Evolutionary conservation across 306 rosid species (phyloP).

Genomic region (Geum urbanum): DNA sequence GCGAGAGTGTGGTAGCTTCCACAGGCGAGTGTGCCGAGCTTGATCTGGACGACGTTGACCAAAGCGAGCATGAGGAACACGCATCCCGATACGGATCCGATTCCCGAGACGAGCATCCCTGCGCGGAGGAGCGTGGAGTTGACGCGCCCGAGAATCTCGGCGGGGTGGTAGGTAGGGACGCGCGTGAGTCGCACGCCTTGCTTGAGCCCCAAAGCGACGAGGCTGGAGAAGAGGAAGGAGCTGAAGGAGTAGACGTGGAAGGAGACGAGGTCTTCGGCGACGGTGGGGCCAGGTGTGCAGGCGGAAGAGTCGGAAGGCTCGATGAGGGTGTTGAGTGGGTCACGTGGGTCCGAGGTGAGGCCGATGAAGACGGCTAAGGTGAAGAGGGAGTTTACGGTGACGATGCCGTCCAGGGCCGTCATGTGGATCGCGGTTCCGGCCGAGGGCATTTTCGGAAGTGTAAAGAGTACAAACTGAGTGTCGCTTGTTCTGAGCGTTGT

Average conservation of each 20-base stretch:
- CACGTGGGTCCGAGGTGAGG: slow-evolving; percentile 68
- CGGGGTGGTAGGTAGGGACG: slow-evolving; percentile 38
- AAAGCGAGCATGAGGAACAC: slow-evolving; percentile 67
- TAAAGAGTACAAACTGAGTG: neutral
- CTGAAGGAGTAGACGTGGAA: slow-evolving; percentile 96
- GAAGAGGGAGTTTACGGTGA: slow-evolving; percentile 84
- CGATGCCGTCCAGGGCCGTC: slow-evolving; percentile 70
- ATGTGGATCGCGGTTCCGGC: slow-evolving; percentile 59
- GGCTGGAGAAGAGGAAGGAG: slow-evolving; percentile 97
- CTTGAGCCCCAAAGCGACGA: slow-evolving; percentile 74
- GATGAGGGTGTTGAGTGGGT: slow-evolving; percentile 51
- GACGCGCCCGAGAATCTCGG: slow-evolving; percentile 48
- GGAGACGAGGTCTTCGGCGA: slow-evolving; percentile 67
- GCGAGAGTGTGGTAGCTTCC: slow-evolving; percentile 48
- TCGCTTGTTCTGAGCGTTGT: too few relatives aligned
- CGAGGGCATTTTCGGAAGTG: slow-evolving; percentile 34
- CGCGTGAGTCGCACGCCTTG: slow-evolving; percentile 71
- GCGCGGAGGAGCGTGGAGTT: slow-evolving; percentile 51
- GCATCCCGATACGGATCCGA: slow-evolving; percentile 64
- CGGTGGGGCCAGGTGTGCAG: slow-evolving; percentile 52
- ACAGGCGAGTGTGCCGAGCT: slow-evolving; percentile 76
- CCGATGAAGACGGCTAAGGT: slow-evolving; percentile 87
- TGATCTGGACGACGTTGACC: slow-evolving; percentile 77
- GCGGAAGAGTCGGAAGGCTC: slow-evolving; percentile 6
- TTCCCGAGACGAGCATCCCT: slow-evolving; percentile 79